A percentile compares a stretch with the other conserved stretches of the same genome.
Conservation (phyloP, 2,329 filamentous ascomycete species). For the Fonsecaea multimorphosa region DNA sequence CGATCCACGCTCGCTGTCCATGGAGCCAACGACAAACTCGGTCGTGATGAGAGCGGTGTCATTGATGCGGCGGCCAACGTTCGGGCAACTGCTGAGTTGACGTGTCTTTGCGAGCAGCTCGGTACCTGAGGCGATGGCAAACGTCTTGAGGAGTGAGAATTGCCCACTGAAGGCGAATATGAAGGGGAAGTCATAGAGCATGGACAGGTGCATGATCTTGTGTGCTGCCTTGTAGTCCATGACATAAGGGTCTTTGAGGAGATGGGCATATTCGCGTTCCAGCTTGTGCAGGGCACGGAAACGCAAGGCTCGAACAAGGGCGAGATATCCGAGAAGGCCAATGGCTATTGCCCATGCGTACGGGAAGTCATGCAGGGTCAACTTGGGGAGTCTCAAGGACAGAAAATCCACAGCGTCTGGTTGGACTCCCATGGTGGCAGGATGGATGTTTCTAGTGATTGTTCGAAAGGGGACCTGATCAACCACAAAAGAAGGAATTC, state of each 20-base stretch:
- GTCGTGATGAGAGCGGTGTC: constrained; percentile 58
- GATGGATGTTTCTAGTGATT: background rate
- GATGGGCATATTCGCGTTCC: constrained; percentile 52
- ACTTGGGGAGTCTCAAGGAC: background rate
- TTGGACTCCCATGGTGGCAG: background rate
- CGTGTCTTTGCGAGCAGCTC: constrained; percentile 55
- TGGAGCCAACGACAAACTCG: constrained; percentile 55
- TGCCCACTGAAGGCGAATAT: constrained; percentile 59
- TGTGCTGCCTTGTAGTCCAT: constrained; percentile 56
- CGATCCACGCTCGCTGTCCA: constrained; percentile 51
- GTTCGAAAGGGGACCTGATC: background rate
- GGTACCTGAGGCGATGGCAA: constrained; percentile 62
- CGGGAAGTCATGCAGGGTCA: background rate
- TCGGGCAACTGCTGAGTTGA: constrained; percentile 53
- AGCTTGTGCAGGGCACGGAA: constrained; percentile 49
- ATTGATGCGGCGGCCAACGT: constrained; percentile 57
- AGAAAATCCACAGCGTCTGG: background rate
- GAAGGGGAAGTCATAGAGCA: constrained; percentile 62
- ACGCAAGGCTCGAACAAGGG: constrained; percentile 47
- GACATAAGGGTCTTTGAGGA: constrained; percentile 59
- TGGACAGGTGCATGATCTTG: constrained; percentile 55
- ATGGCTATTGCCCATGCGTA: constrained; percentile 9
- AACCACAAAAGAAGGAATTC: background rate
- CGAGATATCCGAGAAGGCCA: constrained; percentile 40
- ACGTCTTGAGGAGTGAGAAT: constrained; percentile 67